These are phyloP conservation scores for Choiromyces venosus DNA, from an alignment of 495 filamentous ascomycete genomes.

Conservation along the genomic window DNA sequence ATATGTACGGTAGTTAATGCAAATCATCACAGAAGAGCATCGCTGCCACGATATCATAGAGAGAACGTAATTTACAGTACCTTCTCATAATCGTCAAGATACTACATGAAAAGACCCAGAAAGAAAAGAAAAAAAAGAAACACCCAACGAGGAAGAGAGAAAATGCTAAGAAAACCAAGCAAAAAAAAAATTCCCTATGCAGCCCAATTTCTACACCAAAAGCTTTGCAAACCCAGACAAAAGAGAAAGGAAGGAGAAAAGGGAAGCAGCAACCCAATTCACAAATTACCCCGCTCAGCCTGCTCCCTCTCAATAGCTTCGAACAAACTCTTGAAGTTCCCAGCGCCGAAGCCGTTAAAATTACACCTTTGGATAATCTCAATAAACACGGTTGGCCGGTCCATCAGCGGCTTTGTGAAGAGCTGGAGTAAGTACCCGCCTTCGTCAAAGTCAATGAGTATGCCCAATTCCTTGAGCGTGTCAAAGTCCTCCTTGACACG, in stretches of 20 bases:
- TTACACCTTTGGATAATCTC: slow-evolving; percentile 87
- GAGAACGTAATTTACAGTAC: too few relatives aligned
- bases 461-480: slow-evolving; percentile 63
- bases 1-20: too few relatives aligned
- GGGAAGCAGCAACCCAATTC: slow-evolving; percentile 2
- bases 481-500: slow-evolving; percentile 70
- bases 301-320: slow-evolving; percentile 91
- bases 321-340: slow-evolving; percentile 91
- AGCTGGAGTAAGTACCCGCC: slow-evolving; percentile 76
- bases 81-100: too few relatives aligned
- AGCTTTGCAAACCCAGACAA: not conserved
- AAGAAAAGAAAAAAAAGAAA: too few relatives aligned
- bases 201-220: not conserved
- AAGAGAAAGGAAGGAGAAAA: not conserved
- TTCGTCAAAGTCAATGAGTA: slow-evolving; percentile 89
- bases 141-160: too few relatives aligned
- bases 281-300: slow-evolving; percentile 72
- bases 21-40: too few relatives aligned
- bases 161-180: too few relatives aligned
- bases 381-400: slow-evolving; percentile 86
- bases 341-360: slow-evolving; percentile 84
- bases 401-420: slow-evolving; percentile 88
- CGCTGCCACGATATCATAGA: too few relatives aligned
- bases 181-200: too few relatives aligned
- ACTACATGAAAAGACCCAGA: too few relatives aligned